Evolutionary conservation across 768 basidiomycete genomes (phyloP).

Genomic region (Leccinum subtestaceum): DNA sequence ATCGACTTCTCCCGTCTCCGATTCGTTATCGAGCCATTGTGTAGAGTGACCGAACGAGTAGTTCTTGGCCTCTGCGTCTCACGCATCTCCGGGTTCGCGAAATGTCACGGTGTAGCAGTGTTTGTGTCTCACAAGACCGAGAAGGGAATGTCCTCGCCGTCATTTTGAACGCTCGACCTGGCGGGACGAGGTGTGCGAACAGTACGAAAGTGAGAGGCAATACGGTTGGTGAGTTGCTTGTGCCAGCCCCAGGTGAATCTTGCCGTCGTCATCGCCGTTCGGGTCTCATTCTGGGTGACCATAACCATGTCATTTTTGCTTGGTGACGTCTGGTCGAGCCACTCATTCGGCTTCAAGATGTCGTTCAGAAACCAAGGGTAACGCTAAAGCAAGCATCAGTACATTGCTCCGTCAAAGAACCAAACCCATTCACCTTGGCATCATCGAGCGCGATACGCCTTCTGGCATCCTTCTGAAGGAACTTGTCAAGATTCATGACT

Average conservation of each 20-base stretch:
- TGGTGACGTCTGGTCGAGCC: conserved; percentile 66
- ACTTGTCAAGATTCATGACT: conserved; percentile 64
- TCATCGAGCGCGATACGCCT: conserved; percentile 75
- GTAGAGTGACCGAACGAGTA: conserved; percentile 16
- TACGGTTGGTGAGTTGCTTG: conserved; percentile 39
- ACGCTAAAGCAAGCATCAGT: conserved; percentile 36
- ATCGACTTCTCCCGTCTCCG: conserved; percentile 32
- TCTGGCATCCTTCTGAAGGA: conserved; percentile 78
- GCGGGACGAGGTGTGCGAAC: conserved; percentile 32
- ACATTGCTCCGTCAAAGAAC: background rate
- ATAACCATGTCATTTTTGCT: conserved; percentile 46
- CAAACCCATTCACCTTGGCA: conserved; percentile 62
- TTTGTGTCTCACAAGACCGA: conserved; percentile 23
- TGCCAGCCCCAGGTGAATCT: conserved; percentile 61
- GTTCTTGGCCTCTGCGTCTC: conserved; percentile 30
- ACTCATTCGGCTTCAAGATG: conserved; percentile 59
- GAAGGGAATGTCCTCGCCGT: conserved; percentile 31
- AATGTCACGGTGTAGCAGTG: conserved; percentile 3
- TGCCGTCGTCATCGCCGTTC: conserved; percentile 65
- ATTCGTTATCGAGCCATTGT: conserved; percentile 23
- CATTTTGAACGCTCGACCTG: conserved; percentile 11
- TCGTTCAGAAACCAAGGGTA: conserved; percentile 69
- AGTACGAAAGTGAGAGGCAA: conserved; percentile 50
- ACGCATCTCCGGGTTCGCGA: conserved; percentile 12
- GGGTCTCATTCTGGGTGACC: conserved; percentile 76